phyloP scores from a whole-genome alignment of 2,329 filamentous ascomycete genomes.

The Hypoxylon sp. region DNA sequence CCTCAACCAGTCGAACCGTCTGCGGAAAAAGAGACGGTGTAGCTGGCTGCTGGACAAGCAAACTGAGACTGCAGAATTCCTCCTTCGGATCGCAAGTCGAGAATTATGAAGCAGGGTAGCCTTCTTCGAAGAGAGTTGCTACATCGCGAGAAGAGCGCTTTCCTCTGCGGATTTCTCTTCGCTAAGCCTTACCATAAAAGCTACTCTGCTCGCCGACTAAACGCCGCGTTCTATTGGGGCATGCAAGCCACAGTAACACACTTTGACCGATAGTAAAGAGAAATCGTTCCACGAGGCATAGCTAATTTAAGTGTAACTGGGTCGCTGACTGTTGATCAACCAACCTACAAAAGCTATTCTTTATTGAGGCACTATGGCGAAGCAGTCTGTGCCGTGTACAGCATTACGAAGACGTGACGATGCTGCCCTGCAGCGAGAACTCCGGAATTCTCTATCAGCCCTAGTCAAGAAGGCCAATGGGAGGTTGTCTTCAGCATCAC shows the following conservation, averaged over 20 bases:
- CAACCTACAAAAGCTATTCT: constrained; percentile 27
- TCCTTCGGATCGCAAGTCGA: neutral
- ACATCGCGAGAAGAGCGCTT: neutral
- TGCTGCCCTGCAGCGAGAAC: constrained; percentile 35
- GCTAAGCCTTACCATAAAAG: constrained; percentile 36
- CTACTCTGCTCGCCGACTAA: constrained; percentile 3
- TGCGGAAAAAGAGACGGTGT: neutral
- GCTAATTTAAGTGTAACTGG: constrained; percentile 41
- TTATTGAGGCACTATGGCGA: constrained; percentile 12
- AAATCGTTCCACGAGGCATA: constrained; percentile 26
- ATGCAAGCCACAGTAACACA: constrained; percentile 42
- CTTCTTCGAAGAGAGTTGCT: neutral
- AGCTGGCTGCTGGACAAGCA: neutral
- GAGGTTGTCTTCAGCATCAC: constrained; percentile 27
- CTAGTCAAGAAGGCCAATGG: constrained; percentile 43
- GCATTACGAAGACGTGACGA: constrained; percentile 39
- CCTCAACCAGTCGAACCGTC: constrained; percentile 17
- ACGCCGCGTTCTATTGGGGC: constrained; percentile 21
- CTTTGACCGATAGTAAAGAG: constrained; percentile 22
- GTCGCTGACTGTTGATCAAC: constrained; percentile 5
- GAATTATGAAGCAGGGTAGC: neutral
- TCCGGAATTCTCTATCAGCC: constrained; percentile 35
- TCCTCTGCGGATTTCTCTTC: neutral
- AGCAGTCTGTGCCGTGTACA: constrained; percentile 41
- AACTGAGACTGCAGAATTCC: neutral